Percentiles rank a stretch among this genome's conserved stretches.
phyloP scores from a whole-genome alignment of 345 rosid species.

The Crucihimalaya himalaica region DNA sequence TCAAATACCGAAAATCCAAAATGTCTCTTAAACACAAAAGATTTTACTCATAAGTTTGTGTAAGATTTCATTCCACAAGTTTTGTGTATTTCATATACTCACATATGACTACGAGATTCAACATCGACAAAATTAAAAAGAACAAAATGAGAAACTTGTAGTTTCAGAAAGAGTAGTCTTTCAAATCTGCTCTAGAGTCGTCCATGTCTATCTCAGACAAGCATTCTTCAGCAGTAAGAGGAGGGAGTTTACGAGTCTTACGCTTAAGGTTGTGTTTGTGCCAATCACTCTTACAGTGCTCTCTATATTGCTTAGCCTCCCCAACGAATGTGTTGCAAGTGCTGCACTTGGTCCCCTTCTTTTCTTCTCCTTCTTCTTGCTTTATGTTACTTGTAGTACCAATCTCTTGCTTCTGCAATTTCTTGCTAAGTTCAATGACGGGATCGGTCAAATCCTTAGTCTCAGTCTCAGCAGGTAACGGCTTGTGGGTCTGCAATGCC shows the following conservation, averaged over 20 bases:
- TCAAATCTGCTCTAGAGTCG: constrained; percentile 70
- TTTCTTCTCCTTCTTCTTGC: constrained; percentile 43
- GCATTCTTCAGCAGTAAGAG: constrained; percentile 81
- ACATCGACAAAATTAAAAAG: not conserved
- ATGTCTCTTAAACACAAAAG: not conserved
- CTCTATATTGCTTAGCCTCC: constrained; percentile 79
- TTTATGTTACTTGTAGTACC: constrained; percentile 41
- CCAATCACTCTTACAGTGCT: constrained; percentile 94
- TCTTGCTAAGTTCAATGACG: constrained; percentile 50
- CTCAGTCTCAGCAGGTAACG: constrained; percentile 43
- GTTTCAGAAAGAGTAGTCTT: constrained; percentile 87
- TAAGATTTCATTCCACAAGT: not conserved
- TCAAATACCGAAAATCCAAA: not conserved
- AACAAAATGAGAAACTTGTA: not conserved
- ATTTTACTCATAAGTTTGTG: not conserved
- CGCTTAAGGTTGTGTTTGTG: constrained; percentile 94
- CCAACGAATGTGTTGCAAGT: constrained; percentile 81
- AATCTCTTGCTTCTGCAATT: constrained; percentile 58
- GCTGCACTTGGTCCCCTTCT: constrained; percentile 76
- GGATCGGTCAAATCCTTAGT: constrained; percentile 18
- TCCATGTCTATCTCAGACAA: constrained; percentile 65
- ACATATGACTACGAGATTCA: constrained; percentile 9
- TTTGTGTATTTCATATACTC: not conserved
- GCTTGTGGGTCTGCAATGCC: constrained; percentile 37
- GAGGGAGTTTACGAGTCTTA: constrained; percentile 82